Base-by-base conservation (phyloP, 805 yeast species). In the Teunomyces pallodes region DNA sequence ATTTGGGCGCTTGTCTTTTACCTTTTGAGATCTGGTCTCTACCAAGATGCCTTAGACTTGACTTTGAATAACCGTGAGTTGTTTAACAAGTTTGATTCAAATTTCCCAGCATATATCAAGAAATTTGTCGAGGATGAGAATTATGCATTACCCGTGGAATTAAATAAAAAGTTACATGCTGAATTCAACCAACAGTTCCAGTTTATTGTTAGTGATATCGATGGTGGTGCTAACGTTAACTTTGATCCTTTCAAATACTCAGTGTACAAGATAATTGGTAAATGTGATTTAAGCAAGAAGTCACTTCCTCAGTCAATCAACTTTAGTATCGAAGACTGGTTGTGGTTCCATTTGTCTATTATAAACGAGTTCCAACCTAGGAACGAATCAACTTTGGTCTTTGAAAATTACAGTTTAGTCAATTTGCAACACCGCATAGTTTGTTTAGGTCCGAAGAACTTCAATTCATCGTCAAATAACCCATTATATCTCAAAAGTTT, bases 1-100 rank as follows among this genome's bases (percentile, higher is more conserved):
- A 80, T 94, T n/a, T 92, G 99, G 99, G 96, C 97, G 0, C 69
- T 90, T 33, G 69, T 94, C 9, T 94, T 86, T 62, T 92, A 88
- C 65, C 72, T 92, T 52, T 65, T 94, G 45, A 82, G 99, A 60
- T 84, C 92, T 3, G 98, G 99, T 2, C 80, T 87, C 54, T 69
- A 80, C 53, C 72, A 81, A 42, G 98, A 91, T 54, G 96, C 96
- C 0, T 69, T 87, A 29, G 83, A 82, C 33, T 79, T 87, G 45
- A 83, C 88, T 2, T 59, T 75, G 4, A 77, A 80, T 42, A 81
- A 88, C 59, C 80, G 79, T 52, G 83, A 83, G 36, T 80, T 86
- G 14, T 89, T 94, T 67, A 86, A 86, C 60, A 90, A 89, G 58
- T 80, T 90, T 43, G 97, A 92, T 59, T 84, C 86, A 47, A 80